Base-by-base conservation (phyloP, 208 protist genomes). In the Crithidia sp. region DNA sequence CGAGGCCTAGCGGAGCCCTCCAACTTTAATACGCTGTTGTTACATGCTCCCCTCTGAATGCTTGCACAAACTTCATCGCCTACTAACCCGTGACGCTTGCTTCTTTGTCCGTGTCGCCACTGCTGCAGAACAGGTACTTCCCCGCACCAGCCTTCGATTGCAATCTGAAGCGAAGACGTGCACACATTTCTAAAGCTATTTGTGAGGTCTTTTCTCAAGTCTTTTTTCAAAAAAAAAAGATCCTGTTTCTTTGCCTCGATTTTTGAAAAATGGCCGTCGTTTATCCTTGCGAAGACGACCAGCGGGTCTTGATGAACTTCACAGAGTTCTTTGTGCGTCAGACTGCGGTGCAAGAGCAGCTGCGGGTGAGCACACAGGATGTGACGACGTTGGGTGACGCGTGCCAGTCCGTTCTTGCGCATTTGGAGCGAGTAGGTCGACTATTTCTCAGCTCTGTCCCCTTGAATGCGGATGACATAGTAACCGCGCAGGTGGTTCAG, bases 271-370 rank as follows among this genome's bases (percentile, higher is more conserved):
- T 79, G 74, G 60, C 74, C 0, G 74, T 79, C 13, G 67, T 71
- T 36, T 79, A 79, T 40, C 74, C 74, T 37, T 70, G 74, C 67
- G 74, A 74, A 37, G 74, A 79, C 49, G 74, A 79, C 49, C 47
- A 64, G 62, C 54, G 68, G 12, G 56, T 52, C 9, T n/a, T 79
- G 62, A 45, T 70, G 19, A 19, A 60, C 28, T 79, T 79, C 55
- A 79, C 63, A 6, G 47, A 79, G 53, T 74, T 73, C 50, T 79
- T 73, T 52, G 57, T 66, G 19, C 67, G 61, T 44, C 67, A 79
- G 39, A 52, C 65, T 16, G 40, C 45, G 36, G 67, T 71, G 47
- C 54, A 74, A 5, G 70, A 61, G 4, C 2, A 71, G 49, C 61
- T 79, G 45, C 54, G 63, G 40, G 49, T 74, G 9, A 67, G 55